Percentiles rank a stretch among this genome's conserved stretches.
Conservation (phyloP, 192 early-diverging fungal genomes). For the Coemansia sp. region DNA sequence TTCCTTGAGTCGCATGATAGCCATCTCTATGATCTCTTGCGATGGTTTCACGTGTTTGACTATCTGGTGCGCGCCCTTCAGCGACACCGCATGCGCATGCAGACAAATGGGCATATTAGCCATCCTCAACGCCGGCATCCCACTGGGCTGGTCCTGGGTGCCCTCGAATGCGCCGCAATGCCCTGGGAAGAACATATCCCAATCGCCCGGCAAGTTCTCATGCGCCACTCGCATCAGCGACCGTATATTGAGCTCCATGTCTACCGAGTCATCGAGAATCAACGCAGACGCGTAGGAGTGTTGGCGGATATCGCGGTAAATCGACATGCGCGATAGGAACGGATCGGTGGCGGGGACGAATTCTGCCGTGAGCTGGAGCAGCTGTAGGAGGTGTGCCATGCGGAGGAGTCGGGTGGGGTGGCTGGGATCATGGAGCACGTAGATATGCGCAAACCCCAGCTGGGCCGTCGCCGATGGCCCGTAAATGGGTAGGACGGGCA, state of each 20-base stretch:
- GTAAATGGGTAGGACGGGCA: constrained; percentile 18
- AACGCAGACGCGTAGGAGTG: constrained; percentile 18
- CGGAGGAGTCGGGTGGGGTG: constrained; percentile 12
- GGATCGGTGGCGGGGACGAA: not conserved
- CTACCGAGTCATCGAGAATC: constrained; percentile 38
- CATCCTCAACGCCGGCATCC: constrained; percentile 5
- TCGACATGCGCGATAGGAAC: constrained; percentile 4
- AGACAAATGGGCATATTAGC: constrained; percentile 43
- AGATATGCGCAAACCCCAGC: constrained; percentile 35
- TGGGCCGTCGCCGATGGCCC: constrained; percentile 5
- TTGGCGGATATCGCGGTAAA: constrained; percentile 24
- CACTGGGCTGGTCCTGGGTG: constrained; percentile 8
- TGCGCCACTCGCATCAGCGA: constrained; percentile 17
- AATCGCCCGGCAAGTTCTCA: constrained; percentile 18
- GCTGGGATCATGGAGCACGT: constrained; percentile 25
- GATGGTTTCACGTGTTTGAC: constrained; percentile 18
- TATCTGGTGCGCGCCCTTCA: constrained; percentile 13
- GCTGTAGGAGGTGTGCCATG: constrained; percentile 22
- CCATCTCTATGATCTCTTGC: constrained; percentile 23
- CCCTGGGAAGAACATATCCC: constrained; percentile 45
- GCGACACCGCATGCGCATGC: constrained; percentile 34
- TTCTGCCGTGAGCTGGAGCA: constrained; percentile 26
- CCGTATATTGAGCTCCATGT: constrained; percentile 40
- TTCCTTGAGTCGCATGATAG: constrained; percentile 38
- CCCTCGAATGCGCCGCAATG: constrained; percentile 38